These are phyloP conservation scores for Rosa lucieae DNA, from an alignment of 306 rosid species.

Conservation along the genomic window DNA sequence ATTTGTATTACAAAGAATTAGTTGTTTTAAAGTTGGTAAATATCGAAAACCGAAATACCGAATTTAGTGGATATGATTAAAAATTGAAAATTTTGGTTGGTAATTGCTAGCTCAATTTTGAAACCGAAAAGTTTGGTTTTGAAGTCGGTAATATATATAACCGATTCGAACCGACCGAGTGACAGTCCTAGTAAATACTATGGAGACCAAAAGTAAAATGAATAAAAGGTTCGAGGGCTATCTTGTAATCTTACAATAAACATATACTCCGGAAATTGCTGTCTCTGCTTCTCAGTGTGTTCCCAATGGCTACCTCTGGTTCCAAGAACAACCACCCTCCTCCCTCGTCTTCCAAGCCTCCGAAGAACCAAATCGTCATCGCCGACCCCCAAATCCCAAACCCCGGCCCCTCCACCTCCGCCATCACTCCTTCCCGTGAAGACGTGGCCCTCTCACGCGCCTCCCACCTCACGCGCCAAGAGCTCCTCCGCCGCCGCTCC, in stretches of 20 bases:
- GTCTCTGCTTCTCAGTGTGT: background rate
- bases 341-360: background rate
- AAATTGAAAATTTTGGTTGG: too few species aligned
- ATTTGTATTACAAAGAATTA: too few species aligned
- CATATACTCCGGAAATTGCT: background rate
- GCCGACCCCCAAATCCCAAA: background rate
- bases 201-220: background rate
- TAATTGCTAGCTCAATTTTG: too few species aligned
- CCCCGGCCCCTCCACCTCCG: background rate
- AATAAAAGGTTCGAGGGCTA: background rate
- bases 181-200: too few species aligned
- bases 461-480: conserved; percentile 25
- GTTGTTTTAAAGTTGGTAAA: too few species aligned
- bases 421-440: background rate
- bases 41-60: too few species aligned
- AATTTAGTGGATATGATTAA: too few species aligned
- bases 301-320: conserved; percentile 9
- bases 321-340: background rate
- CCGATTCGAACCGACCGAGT: too few species aligned
- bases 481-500: conserved; percentile 34
- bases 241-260: background rate
- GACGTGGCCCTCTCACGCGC: conserved; percentile 8
- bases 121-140: too few species aligned
- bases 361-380: background rate
- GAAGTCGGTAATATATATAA: too few species aligned